Evolutionary conservation across 2,329 filamentous ascomycete species (phyloP).

Genomic region (Trichophyton simii): DNA sequence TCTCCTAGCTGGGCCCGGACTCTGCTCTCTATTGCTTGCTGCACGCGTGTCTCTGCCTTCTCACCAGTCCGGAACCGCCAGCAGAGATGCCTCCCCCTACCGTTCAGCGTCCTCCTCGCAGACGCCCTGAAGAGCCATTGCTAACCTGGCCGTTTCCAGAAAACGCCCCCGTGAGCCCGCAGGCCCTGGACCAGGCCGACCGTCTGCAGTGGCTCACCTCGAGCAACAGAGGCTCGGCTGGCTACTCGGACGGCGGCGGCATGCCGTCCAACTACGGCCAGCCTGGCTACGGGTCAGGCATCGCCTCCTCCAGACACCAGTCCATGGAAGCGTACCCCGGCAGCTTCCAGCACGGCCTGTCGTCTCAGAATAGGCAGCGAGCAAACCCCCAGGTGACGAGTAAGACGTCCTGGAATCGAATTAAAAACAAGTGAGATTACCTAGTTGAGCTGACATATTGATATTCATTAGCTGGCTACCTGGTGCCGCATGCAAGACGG

Average conservation of each 20-base stretch:
- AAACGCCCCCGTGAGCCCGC: background rate
- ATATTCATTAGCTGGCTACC: background rate
- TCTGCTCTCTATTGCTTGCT: background rate
- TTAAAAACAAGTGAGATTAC: background rate
- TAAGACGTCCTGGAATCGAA: background rate
- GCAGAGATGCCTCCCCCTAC: background rate
- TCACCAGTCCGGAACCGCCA: background rate
- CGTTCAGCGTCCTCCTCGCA: background rate
- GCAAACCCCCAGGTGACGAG: background rate
- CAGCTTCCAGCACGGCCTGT: background rate
- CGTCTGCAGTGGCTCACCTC: background rate
- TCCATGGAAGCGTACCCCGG: background rate
- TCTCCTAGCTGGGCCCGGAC: background rate
- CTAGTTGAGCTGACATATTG: background rate
- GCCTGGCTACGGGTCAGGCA: background rate
- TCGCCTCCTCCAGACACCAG: too few species aligned
- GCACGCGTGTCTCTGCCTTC: background rate
- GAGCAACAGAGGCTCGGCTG: too few species aligned
- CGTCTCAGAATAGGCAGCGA: background rate
- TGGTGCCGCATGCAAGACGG: background rate
- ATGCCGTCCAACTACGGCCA: background rate
- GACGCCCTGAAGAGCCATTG: background rate
- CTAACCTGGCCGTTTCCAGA: background rate
- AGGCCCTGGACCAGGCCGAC: background rate
- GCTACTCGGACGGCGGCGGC: too few species aligned